phyloP scores from a whole-genome alignment of 2,329 filamentous ascomycete species.

The Tolypocladium pustulatum region DNA sequence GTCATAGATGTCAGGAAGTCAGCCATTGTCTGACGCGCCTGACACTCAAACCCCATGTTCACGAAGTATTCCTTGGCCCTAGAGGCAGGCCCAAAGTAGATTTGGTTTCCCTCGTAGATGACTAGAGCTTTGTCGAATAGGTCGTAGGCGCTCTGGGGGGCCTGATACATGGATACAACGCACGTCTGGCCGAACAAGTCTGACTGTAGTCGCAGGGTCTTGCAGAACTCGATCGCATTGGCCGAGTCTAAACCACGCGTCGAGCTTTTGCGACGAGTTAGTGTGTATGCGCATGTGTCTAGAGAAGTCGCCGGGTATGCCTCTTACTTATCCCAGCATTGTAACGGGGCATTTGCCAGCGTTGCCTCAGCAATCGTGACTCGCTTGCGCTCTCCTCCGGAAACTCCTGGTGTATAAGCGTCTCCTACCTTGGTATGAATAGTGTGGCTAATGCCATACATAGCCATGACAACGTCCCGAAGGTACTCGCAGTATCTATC shows the following conservation, averaged over 20 bases:
- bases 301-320: not conserved
- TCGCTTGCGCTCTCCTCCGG: not conserved
- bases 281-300: not conserved
- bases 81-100: slow-evolving; percentile 51
- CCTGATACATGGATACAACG: not conserved
- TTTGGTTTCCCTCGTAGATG: slow-evolving; percentile 56
- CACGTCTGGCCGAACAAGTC: not conserved
- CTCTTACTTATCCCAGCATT: not conserved
- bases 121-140: slow-evolving; percentile 54
- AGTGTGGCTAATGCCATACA: not conserved
- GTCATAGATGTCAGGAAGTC: slow-evolving; percentile 51
- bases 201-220: not conserved
- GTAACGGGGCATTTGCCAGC: not conserved
- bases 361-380: not conserved
- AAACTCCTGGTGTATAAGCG: not conserved
- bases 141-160: slow-evolving; percentile 14
- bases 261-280: not conserved
- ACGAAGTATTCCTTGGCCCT: slow-evolving; percentile 52
- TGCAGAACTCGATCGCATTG: not conserved
- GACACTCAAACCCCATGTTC: slow-evolving; percentile 42
- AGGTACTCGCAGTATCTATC: not conserved
- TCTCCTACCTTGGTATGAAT: not conserved
- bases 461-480: not conserved
- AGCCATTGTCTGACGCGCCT: slow-evolving; percentile 47
- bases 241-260: not conserved